Base-by-base conservation (phyloP, 352 stramenopile genomes). In the Globisporangium barbulae region DNA sequence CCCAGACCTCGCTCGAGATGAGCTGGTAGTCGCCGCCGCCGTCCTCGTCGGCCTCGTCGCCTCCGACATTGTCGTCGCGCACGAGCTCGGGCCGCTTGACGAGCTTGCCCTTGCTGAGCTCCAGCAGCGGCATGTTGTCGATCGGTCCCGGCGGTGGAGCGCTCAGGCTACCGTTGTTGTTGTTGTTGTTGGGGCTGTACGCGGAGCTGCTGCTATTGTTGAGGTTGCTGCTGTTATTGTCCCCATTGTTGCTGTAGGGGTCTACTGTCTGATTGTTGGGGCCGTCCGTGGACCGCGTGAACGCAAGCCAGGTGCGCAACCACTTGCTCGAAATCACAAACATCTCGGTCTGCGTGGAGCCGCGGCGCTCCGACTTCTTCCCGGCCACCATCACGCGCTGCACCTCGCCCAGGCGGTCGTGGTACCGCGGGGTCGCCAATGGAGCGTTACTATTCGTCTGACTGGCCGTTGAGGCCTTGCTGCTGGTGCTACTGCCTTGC, bases 361-460 rank as follows among this genome's bases (percentile, higher is more conserved):
- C 71, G 33, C 79, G 79, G 57, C 76, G 69, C 59, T 75, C 63
- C 28, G 83, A 84, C 25, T 87, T 72, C 44, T 83, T 77, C n/a
- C 83, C 81, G 0, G 83, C 83, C 2, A 79, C 75, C 66, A 87
- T 85, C 15, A 92, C 83, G 53, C 83, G 81, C 17, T 85, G 83
- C 53, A 89, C 83, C 71, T 92, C 83, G 10, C 62, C 74, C 2
- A 85, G 65, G 22, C 81, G 77, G 63, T 92, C 83, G 41, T 82
- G 78, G 50, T 77, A 85, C n/a, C 69, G 67, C 35, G 79, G 75
- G 3, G 79, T 80, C 42, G 57, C 58, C 31, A 71, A 7, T 21
- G 65, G 61, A n/a, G 9, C 37, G 19, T 31, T 61, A 28, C 17
- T 41, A 41, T 56, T 25, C 15, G 17, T 66, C n/a, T n/a, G 35